phyloP scores from a whole-genome alignment of 176 grass and related monocot species.

The Rhynchospora breviuscula region DNA sequence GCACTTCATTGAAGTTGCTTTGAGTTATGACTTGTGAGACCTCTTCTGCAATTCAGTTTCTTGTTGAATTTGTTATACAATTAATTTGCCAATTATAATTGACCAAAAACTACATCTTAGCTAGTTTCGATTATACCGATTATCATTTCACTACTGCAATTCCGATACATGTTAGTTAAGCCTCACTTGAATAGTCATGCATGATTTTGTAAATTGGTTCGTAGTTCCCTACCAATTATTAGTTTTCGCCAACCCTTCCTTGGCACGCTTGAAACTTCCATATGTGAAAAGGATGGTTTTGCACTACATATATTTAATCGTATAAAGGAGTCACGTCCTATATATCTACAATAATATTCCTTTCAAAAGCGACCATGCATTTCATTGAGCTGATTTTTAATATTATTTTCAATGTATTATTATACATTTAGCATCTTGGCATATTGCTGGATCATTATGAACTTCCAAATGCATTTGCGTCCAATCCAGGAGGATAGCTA shows the following conservation, averaged over 20 bases:
- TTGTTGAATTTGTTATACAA: neutral
- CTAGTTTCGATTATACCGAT: neutral
- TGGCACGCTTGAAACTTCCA: neutral
- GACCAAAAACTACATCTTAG: neutral
- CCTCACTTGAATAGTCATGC: neutral
- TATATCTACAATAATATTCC: constrained; percentile 8
- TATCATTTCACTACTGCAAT: neutral
- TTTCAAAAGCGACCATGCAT: neutral
- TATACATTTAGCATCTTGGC: neutral
- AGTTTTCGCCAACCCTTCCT: neutral
- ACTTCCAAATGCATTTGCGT: neutral
- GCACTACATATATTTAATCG: neutral
- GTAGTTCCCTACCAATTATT: neutral
- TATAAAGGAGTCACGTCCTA: neutral
- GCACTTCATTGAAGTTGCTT: neutral
- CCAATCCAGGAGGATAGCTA: neutral
- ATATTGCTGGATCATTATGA: neutral
- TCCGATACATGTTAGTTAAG: neutral
- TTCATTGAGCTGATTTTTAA: neutral
- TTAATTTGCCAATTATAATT: neutral
- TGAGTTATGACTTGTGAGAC: neutral
- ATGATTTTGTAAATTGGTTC: neutral
- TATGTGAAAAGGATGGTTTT: neutral
- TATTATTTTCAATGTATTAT: neutral
- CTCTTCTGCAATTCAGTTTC: neutral